These are phyloP conservation scores for Stachybotrys chlorohalonatus DNA, from an alignment of 2,329 filamentous ascomycete genomes.

Conservation along the genomic window DNA sequence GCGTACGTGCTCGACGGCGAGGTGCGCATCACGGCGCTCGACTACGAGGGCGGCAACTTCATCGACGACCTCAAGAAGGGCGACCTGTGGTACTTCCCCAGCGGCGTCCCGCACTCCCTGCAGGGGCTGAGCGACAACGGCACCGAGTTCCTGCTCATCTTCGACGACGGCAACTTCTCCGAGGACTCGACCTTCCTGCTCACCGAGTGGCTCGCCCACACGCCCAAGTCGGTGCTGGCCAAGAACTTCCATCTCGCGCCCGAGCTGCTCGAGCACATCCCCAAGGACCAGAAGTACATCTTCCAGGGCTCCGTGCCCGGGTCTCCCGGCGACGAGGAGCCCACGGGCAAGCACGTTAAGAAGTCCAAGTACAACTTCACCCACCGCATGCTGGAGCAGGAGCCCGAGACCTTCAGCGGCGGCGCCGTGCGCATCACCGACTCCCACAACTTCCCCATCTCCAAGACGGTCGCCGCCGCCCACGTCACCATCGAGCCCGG, in stretches of 20 bases:
- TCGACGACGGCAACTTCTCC: slow-evolving; percentile 41
- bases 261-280: slow-evolving; percentile 61
- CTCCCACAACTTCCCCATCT: slow-evolving; percentile 66
- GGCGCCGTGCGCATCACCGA: slow-evolving; percentile 68
- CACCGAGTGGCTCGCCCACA: slow-evolving; percentile 66
- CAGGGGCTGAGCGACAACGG: slow-evolving; percentile 61
- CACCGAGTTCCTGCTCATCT: slow-evolving; percentile 39
- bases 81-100: slow-evolving; percentile 75
- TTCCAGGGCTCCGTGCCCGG: slow-evolving; percentile 61
- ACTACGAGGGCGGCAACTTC: slow-evolving; percentile 68
- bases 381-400: slow-evolving; percentile 62
- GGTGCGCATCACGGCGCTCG: slow-evolving; percentile 63
- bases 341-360: slow-evolving; percentile 51
- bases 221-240: slow-evolving; percentile 59
- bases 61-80: slow-evolving; percentile 69
- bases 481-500: slow-evolving; percentile 63
- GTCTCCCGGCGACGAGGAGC: slow-evolving; percentile 56
- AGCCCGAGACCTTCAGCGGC: slow-evolving; percentile 55
- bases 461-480: slow-evolving; percentile 63
- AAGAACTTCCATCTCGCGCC: slow-evolving; percentile 69
- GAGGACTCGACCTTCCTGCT: slow-evolving; percentile 63
- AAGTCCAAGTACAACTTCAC: slow-evolving; percentile 61
- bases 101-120: slow-evolving; percentile 67
- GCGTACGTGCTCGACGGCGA: slow-evolving; percentile 63
- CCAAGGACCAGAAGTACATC: slow-evolving; percentile 64